Percentiles rank a stretch among this genome's conserved stretches.
Evolutionary conservation across 768 basidiomycete species (phyloP).

Genomic region (Lentinula sp.): DNA sequence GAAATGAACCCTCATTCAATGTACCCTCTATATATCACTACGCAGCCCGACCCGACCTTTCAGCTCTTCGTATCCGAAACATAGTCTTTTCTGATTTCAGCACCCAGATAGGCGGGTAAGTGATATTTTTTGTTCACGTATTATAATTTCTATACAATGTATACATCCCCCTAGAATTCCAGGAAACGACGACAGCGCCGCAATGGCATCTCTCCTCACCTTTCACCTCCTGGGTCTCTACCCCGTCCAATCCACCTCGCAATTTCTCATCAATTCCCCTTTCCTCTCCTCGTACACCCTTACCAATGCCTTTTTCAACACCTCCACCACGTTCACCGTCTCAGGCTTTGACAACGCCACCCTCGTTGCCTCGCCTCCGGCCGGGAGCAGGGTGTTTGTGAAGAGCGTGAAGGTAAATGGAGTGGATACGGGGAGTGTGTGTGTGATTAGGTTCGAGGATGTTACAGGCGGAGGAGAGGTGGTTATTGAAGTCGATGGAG

Average conservation of each 20-base stretch:
- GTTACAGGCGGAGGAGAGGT: constrained; percentile 37
- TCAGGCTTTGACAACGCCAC: constrained; percentile 32
- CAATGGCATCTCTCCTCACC: constrained; percentile 43
- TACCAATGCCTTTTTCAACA: constrained; percentile 29
- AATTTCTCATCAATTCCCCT: constrained; percentile 43
- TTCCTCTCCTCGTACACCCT: constrained; percentile 40
- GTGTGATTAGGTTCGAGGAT: constrained; percentile 39
- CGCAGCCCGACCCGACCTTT: constrained; percentile 42
- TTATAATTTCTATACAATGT: not conserved
- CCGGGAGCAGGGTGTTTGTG: constrained; percentile 35
- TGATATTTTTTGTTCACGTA: not conserved
- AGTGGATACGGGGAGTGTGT: constrained; percentile 24
- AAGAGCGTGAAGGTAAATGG: constrained; percentile 40
- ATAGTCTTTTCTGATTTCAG: constrained; percentile 39
- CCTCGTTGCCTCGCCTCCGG: constrained; percentile 28
- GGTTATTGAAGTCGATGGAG: constrained; percentile 36
- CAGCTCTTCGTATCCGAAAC: constrained; percentile 35
- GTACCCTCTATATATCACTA: constrained; percentile 47
- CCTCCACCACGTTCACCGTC: constrained; percentile 35
- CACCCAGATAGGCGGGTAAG: constrained; percentile 38
- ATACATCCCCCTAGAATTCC: constrained; percentile 26
- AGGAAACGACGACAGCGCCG: constrained; percentile 48
- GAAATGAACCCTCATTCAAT: constrained; percentile 44
- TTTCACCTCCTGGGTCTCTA: constrained; percentile 49
- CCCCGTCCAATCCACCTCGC: constrained; percentile 38